A percentile compares a stretch with the other conserved stretches of the same genome.
Evolutionary conservation across 306 rosid species (phyloP).

Genomic region (Alnus glutinosa): DNA sequence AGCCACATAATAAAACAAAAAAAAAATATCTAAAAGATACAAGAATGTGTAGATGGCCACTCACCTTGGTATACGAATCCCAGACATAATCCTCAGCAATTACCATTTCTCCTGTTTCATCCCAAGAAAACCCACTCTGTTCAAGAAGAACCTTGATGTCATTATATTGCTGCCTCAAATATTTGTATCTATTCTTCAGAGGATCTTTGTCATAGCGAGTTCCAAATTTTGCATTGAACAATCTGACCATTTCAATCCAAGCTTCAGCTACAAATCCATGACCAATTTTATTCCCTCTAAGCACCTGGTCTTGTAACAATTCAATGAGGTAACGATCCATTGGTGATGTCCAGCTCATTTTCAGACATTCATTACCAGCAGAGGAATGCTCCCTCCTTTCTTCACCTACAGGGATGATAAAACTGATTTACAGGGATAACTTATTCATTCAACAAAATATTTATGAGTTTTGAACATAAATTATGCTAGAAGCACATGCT

Average conservation of each 20-base stretch:
- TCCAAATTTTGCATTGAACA: conserved; percentile 27
- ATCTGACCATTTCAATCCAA: conserved; percentile 24
- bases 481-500: background rate
- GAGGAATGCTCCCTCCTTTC: conserved; percentile 27
- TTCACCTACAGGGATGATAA: conserved; percentile 29
- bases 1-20: conserved; percentile 2
- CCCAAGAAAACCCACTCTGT: conserved; percentile 20
- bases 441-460: conserved; percentile 13
- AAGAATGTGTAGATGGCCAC: background rate
- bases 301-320: conserved; percentile 19
- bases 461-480: background rate
- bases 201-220: conserved; percentile 18
- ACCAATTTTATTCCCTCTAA: conserved; percentile 25
- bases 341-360: conserved; percentile 15
- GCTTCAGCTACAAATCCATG: conserved; percentile 16
- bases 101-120: conserved; percentile 22
- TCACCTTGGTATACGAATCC: conserved; percentile 17
- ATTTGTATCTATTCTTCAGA: conserved; percentile 20
- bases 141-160: conserved; percentile 22
- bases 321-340: conserved; percentile 25
- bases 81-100: conserved; percentile 17
- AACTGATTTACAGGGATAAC: conserved; percentile 9
- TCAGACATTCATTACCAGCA: conserved; percentile 15
- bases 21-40: conserved; percentile 4
- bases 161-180: conserved; percentile 17